A percentile compares a stretch with the other conserved stretches of the same genome.
These are phyloP conservation scores for Pseudogymnoascus sp. DNA, from an alignment of 2,329 filamentous ascomycete genomes.

Conservation along the genomic window DNA sequence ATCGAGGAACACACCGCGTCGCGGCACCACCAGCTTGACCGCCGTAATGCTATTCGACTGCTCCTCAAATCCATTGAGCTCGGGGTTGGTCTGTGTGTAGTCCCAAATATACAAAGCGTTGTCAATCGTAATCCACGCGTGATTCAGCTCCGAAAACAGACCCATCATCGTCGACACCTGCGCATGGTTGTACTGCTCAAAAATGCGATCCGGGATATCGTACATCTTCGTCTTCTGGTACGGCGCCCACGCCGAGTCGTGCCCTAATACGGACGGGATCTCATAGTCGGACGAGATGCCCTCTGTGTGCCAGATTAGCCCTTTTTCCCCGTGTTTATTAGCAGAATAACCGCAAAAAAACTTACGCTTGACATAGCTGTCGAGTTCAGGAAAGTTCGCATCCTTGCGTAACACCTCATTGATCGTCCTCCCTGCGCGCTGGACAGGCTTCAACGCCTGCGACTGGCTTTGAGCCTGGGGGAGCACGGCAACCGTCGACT, in stretches of 20 bases:
- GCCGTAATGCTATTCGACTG: constrained; percentile 80
- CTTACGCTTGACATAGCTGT: constrained; percentile 83
- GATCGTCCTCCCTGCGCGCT: constrained; percentile 75
- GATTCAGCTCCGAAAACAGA: constrained; percentile 86
- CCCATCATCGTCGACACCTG: constrained; percentile 91
- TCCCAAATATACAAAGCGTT: constrained; percentile 97
- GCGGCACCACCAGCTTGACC: constrained; percentile 81
- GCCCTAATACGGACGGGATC: constrained; percentile 45
- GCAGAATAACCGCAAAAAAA: constrained; percentile 21
- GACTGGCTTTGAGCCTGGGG: constrained; percentile 36
- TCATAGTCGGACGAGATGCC: constrained; percentile 92
- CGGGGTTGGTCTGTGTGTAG: constrained; percentile 85
- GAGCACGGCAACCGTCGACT: constrained; percentile 23
- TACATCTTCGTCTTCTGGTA: constrained; percentile 84
- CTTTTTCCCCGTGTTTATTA: constrained; percentile 20
- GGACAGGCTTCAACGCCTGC: constrained; percentile 58
- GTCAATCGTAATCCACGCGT: constrained; percentile 94
- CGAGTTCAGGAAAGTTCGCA: constrained; percentile 77
- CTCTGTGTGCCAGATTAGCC: constrained; percentile 44
- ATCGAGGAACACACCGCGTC: constrained; percentile 77
- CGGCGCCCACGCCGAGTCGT: constrained; percentile 69
- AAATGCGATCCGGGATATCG: constrained; percentile 83
- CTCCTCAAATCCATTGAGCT: constrained; percentile 87
- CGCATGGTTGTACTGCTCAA: constrained; percentile 83
- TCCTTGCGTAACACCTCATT: constrained; percentile 72